A percentile compares a stretch with the other conserved stretches of the same genome.
phyloP scores from a whole-genome alignment of 306 rosid genomes.

The Lotus japonicus region DNA sequence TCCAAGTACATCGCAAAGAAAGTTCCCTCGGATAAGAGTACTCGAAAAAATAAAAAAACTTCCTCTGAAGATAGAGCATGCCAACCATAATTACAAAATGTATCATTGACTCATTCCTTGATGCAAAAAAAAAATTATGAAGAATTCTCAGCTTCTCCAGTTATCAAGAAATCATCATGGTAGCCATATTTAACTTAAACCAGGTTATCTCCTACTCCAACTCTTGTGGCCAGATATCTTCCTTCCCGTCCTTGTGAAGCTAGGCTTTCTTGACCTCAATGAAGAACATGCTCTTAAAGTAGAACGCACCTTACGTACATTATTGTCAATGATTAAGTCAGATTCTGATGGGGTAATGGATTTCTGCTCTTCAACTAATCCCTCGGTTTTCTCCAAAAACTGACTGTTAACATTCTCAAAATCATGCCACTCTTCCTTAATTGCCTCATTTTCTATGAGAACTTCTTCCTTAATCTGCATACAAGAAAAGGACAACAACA shows the following conservation, averaged over 20 bases:
- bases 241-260: constrained; percentile 43
- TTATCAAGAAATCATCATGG: neutral
- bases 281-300: constrained; percentile 28
- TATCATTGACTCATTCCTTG: constrained; percentile 6
- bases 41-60: neutral
- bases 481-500: constrained; percentile 18
- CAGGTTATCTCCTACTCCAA: constrained; percentile 18
- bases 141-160: neutral
- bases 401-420: constrained; percentile 31
- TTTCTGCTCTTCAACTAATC: constrained; percentile 40
- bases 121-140: no score
- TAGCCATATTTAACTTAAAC: constrained; percentile 5
- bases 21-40: neutral
- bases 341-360: constrained; percentile 26
- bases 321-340: constrained; percentile 24
- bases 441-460: constrained; percentile 35
- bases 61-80: constrained; percentile 1
- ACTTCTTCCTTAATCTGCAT: constrained; percentile 35
- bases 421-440: constrained; percentile 47
- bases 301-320: constrained; percentile 7
- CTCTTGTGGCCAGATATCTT: constrained; percentile 35
- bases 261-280: constrained; percentile 20
- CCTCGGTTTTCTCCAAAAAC: constrained; percentile 26
- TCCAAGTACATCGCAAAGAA: neutral
- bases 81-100: constrained; percentile 21